These are phyloP conservation scores for Luffa aegyptiaca DNA, from an alignment of 306 rosid genomes.

Conservation along the genomic window DNA sequence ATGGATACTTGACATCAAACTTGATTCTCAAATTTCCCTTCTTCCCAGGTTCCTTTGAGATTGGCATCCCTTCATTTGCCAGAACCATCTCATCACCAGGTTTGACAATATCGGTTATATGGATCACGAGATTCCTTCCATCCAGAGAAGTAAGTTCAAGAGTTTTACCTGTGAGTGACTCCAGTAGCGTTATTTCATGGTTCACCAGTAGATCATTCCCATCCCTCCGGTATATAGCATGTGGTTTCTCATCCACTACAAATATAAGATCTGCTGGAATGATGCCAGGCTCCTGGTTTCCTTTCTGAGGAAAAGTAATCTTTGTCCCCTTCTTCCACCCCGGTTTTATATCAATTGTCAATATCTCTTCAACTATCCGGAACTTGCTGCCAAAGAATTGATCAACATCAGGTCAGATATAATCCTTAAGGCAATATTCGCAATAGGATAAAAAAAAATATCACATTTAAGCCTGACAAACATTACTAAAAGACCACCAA, in stretches of 20 bases:
- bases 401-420: conserved; percentile 11
- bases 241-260: conserved; percentile 90
- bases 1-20: conserved; percentile 75
- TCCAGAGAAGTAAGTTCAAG: conserved; percentile 56
- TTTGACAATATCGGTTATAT: conserved; percentile 51
- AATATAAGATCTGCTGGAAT: conserved; percentile 77
- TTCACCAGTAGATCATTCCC: conserved; percentile 72
- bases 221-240: conserved; percentile 63
- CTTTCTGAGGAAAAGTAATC: conserved; percentile 84
- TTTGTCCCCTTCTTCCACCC: conserved; percentile 99
- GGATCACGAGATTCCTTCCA: conserved; percentile 61
- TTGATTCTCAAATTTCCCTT: conserved; percentile 78
- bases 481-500: not conserved
- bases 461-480: not conserved
- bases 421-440: not conserved
- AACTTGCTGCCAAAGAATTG: conserved; percentile 45
- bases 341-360: conserved; percentile 77
- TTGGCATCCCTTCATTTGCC: conserved; percentile 89
- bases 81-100: conserved; percentile 57
- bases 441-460: not conserved
- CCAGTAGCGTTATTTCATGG: conserved; percentile 78
- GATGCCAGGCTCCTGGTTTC: conserved; percentile 79
- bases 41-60: conserved; percentile 76
- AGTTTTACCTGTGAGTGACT: conserved; percentile 79
- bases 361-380: conserved; percentile 65